Evolutionary conservation across 2,329 filamentous ascomycete genomes (phyloP).

Genomic region (Alternaria tenuissima): DNA sequence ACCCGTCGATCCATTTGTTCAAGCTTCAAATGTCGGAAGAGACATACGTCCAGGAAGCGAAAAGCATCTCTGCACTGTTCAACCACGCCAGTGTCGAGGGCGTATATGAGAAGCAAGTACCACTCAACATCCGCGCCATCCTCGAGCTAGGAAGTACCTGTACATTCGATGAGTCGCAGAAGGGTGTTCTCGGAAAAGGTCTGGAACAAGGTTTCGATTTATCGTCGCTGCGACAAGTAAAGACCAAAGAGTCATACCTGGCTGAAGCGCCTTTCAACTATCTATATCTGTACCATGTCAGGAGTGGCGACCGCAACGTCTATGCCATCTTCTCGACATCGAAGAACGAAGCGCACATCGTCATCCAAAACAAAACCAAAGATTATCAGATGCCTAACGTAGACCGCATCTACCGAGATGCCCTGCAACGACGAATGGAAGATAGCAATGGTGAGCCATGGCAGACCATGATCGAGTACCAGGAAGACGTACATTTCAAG

Average conservation of each 20-base stretch:
- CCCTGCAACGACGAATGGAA: slow-evolving; percentile 70
- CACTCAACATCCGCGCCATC: slow-evolving; percentile 84
- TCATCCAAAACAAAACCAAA: slow-evolving; percentile 84
- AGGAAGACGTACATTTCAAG: slow-evolving; percentile 85
- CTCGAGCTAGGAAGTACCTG: slow-evolving; percentile 90
- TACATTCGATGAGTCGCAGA: slow-evolving; percentile 89
- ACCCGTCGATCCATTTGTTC: slow-evolving; percentile 92
- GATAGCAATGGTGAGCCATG: slow-evolving; percentile 74
- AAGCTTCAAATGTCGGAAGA: slow-evolving; percentile 91
- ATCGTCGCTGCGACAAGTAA: slow-evolving; percentile 72
- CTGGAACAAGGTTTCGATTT: slow-evolving; percentile 95
- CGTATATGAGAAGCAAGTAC: slow-evolving; percentile 94
- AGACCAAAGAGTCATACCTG: slow-evolving; percentile 77
- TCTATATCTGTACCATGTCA: slow-evolving; percentile 91
- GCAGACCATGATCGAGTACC: slow-evolving; percentile 86
- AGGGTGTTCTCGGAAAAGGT: slow-evolving; percentile 89
- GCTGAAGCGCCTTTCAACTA: slow-evolving; percentile 78
- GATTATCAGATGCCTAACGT: slow-evolving; percentile 90
- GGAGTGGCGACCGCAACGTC: slow-evolving; percentile 87
- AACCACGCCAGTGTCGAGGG: slow-evolving; percentile 95
- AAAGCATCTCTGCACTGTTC: slow-evolving; percentile 83
- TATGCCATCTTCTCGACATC: slow-evolving; percentile 92
- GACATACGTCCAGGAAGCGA: slow-evolving; percentile 81
- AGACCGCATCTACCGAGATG: slow-evolving; percentile 84
- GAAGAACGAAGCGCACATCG: slow-evolving; percentile 79